A percentile compares a stretch with the other conserved stretches of the same genome.
Evolutionary conservation across 1,139 yeast species (phyloP).

Genomic region (Candida sp.): DNA sequence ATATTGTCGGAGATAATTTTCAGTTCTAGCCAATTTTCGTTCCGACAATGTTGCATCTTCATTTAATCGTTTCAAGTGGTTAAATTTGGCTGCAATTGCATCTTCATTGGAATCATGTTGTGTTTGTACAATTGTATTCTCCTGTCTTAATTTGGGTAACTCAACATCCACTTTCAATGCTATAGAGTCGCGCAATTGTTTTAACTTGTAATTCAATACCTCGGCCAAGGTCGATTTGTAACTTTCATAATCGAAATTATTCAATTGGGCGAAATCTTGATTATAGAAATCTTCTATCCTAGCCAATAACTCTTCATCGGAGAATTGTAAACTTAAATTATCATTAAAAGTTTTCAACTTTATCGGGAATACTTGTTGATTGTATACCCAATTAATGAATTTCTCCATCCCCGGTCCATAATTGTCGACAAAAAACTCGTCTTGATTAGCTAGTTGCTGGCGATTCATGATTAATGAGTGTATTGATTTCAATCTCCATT

Average conservation of each 20-base stretch:
- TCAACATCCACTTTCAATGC: constrained; percentile 17
- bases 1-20: constrained; percentile 22
- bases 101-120: constrained; percentile 48
- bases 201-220: constrained; percentile 33
- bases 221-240: constrained; percentile 37
- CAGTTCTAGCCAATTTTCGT: constrained; percentile 44
- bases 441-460: constrained; percentile 16
- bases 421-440: constrained; percentile 18
- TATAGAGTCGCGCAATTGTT: constrained; percentile 25
- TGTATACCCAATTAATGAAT: constrained; percentile 21
- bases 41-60: constrained; percentile 47
- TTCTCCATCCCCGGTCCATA: constrained; percentile 29
- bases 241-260: constrained; percentile 31
- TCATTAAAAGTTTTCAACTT: constrained; percentile 20
- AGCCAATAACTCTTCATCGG: constrained; percentile 23
- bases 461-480: constrained; percentile 29
- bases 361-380: not conserved
- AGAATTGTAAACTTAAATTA: constrained; percentile 15
- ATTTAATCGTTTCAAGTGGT: constrained; percentile 43
- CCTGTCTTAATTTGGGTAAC: constrained; percentile 29
- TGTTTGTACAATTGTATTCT: constrained; percentile 50
- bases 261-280: constrained; percentile 11
- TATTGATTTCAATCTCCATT: constrained; percentile 34
- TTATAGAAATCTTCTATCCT: constrained; percentile 16
- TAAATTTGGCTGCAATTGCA: constrained; percentile 46